Evolutionary conservation across 345 rosid genomes (phyloP).

Genomic region (Acer saccharum): DNA sequence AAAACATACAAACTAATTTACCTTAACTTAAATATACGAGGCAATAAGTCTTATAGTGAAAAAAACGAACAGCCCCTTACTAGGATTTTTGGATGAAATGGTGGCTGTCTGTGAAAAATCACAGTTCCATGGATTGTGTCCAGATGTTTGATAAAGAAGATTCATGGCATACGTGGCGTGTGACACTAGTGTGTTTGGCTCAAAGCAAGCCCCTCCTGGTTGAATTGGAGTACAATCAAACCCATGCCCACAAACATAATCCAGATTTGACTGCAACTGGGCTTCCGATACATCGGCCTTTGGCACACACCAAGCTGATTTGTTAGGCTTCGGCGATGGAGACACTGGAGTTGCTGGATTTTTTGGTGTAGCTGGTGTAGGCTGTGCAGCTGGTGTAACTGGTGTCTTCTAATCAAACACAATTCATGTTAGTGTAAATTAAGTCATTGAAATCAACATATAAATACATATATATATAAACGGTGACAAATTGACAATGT

Average conservation of each 20-base stretch:
- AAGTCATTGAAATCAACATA: background rate
- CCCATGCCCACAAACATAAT: slow-evolving; percentile 80
- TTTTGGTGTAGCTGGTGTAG: slow-evolving; percentile 31
- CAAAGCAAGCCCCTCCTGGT: slow-evolving; percentile 86
- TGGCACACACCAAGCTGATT: slow-evolving; percentile 67
- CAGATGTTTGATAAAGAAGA: slow-evolving; percentile 63
- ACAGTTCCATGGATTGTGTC: slow-evolving; percentile 50
- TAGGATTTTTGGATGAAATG: slow-evolving; percentile 71
- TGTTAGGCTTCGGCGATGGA: slow-evolving; percentile 39
- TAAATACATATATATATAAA: no score
- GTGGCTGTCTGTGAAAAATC: slow-evolving; percentile 66
- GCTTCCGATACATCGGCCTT: slow-evolving; percentile 49
- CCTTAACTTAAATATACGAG: no score
- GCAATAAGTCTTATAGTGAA: no score
- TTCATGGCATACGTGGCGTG: slow-evolving; percentile 96
- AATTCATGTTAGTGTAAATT: slow-evolving; percentile 1
- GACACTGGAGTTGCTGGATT: slow-evolving; percentile 23
- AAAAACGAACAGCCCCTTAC: slow-evolving; percentile 33
- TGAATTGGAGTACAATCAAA: slow-evolving; percentile 72
- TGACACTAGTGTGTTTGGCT: slow-evolving; percentile 64
- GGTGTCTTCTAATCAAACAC: slow-evolving; percentile 17
- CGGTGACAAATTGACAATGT: background rate
- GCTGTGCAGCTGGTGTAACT: background rate
- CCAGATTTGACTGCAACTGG: slow-evolving; percentile 71
- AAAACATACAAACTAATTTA: no score